Evolutionary conservation across 1,284 basidiomycete species (phyloP).

Genomic region (Marasmius sp.): DNA sequence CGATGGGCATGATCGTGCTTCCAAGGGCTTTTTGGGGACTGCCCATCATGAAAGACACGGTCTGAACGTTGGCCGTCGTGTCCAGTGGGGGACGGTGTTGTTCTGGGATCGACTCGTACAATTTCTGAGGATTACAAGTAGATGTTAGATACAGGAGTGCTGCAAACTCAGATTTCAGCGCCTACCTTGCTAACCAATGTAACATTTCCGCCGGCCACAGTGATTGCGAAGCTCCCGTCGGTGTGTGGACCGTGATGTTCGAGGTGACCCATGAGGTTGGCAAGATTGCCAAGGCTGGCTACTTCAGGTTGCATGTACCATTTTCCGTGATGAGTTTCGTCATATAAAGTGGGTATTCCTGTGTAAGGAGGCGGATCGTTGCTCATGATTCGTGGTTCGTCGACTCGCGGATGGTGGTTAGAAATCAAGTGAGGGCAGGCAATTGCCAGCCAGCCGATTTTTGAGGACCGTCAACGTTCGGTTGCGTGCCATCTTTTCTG

Average conservation of each 20-base stretch:
- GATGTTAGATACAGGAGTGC: background rate
- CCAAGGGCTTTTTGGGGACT: constrained; percentile 14
- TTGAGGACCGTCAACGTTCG: too few species aligned
- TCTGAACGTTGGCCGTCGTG: constrained; percentile 9
- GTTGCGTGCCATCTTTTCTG: too few species aligned
- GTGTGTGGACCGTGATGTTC: constrained; percentile 12
- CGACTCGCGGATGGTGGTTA: background rate
- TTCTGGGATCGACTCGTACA: constrained; percentile 20
- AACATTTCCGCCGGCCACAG: constrained; percentile 19
- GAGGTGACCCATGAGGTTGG: constrained; percentile 16
- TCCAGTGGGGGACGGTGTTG: constrained; percentile 18
- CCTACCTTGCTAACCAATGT: constrained; percentile 18
- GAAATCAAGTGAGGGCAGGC: too few species aligned
- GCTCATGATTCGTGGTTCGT: background rate
- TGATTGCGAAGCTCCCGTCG: constrained; percentile 21
- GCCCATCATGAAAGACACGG: constrained; percentile 2
- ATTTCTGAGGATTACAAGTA: constrained; percentile 2
- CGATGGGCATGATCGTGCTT: constrained; percentile 20
- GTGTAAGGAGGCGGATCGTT: background rate
- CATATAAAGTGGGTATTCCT: constrained; percentile 8
- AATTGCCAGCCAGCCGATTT: too few species aligned
- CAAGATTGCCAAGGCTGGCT: constrained; percentile 13
- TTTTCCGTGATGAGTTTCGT: constrained; percentile 17
- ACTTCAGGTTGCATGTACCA: constrained; percentile 8
- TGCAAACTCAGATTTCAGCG: background rate